A percentile compares a stretch with the other conserved stretches of the same genome.
Conservation (phyloP, 306 rosid species). For the Sesbania bispinosa region DNA sequence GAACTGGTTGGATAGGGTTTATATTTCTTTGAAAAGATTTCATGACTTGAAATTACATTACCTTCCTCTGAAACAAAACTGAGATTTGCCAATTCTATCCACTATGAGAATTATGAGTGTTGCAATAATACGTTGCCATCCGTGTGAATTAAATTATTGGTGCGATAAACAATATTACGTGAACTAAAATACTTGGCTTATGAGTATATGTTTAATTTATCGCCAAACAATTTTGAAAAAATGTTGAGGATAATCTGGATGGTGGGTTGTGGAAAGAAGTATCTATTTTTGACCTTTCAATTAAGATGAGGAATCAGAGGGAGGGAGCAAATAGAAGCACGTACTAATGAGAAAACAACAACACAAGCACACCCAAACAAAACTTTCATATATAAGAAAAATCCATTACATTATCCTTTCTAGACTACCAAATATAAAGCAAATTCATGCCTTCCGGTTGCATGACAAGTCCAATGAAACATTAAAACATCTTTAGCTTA, state of each 20-base stretch:
- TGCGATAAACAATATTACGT: neutral
- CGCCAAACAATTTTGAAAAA: neutral
- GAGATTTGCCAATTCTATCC: neutral
- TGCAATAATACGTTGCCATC: too few species aligned
- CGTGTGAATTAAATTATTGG: neutral
- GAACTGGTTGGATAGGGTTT: too few species aligned
- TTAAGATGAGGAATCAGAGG: constrained; percentile 43
- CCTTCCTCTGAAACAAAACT: neutral
- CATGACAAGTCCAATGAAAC: constrained; percentile 3
- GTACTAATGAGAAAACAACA: constrained; percentile 13
- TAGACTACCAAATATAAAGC: constrained; percentile 15
- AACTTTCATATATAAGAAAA: neutral
- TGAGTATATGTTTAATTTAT: neutral
- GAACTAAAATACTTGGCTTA: neutral
- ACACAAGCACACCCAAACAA: constrained; percentile 13
- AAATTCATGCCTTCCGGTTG: neutral
- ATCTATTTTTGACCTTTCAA: constrained; percentile 29
- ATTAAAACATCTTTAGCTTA: neutral
- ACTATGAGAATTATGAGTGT: too few species aligned
- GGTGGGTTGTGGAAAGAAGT: neutral
- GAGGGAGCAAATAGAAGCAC: constrained; percentile 25
- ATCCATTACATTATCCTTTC: constrained; percentile 30
- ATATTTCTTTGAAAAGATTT: neutral
- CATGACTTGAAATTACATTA: neutral
- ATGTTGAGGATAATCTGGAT: neutral